Conservation (phyloP, 2,329 filamentous ascomycete genomes). For the Pseudohalonectria lignicola region DNA sequence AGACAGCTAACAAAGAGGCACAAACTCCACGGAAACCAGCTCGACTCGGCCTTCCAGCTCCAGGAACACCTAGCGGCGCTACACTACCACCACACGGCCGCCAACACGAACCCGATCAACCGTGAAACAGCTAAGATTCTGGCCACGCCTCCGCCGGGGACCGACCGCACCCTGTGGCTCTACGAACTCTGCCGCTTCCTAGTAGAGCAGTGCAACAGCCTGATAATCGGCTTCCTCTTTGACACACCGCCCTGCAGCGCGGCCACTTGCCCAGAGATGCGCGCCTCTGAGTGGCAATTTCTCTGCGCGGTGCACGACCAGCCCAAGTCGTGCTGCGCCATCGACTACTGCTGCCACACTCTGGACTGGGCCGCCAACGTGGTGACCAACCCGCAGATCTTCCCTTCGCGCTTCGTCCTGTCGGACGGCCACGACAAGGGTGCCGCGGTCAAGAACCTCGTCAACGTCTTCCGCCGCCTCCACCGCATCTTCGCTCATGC, state of each 20-base stretch:
- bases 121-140: conserved; percentile 66
- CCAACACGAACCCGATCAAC: conserved; percentile 60
- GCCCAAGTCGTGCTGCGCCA: conserved; percentile 93
- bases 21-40: conserved; percentile 40
- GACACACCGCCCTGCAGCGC: conserved; percentile 83
- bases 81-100: conserved; percentile 67
- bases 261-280: conserved; percentile 92
- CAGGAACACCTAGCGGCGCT: conserved; percentile 94
- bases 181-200: conserved; percentile 97
- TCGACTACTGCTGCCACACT: conserved; percentile 98
- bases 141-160: conserved; percentile 66
- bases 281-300: conserved; percentile 97
- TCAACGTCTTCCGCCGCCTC: conserved; percentile 88
- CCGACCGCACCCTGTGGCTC: conserved; percentile 85
- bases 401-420: conserved; percentile 68
- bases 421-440: conserved; percentile 47
- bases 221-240: conserved; percentile 87
- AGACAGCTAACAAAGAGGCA: background rate
- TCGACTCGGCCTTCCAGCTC: conserved; percentile 93
- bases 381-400: conserved; percentile 88
- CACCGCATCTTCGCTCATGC: conserved; percentile 97
- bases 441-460: conserved; percentile 67
- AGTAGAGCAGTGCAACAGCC: conserved; percentile 83
- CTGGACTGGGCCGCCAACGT: conserved; percentile 96
- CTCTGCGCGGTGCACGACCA: conserved; percentile 95